Base-by-base conservation (phyloP, 2,329 filamentous ascomycete genomes). In the Aspergillus cejpii region DNA sequence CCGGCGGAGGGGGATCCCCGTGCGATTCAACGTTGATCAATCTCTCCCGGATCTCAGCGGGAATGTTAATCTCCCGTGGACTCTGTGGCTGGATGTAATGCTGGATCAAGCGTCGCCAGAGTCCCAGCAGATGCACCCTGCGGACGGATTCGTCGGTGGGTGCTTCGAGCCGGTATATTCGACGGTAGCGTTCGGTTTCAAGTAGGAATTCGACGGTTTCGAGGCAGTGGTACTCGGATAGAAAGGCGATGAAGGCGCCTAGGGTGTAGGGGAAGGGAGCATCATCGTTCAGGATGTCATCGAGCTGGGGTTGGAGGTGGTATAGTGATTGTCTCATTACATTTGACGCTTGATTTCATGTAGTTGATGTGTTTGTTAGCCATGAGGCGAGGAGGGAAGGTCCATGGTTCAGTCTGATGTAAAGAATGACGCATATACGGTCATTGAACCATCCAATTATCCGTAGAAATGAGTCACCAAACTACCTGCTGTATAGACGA, bases 131-230 rank as follows among this genome's bases (percentile, higher is more conserved):
- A 31, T 31, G 28, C 6, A 12, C n/a, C n/a, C 12, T 41, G 39
- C 27, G 12, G 17, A 19, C 6, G 39, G 17, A 39, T 10, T 28
- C 15, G 20, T 14, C 10, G 6, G 26, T 10, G 10, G 17, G 63
- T n/a, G 76, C 74, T 53, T 76, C 74, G 44, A 74, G 70, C 43
- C 43, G 36, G 63, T 78, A 82, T 59, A 78, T 76, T 56, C 79
- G 76, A 44, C 79, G 77, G 62, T 95, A 96, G 51, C 86, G 78
- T 45, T 87, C 84, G 12, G 89, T 84, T 62, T 94, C 89, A 75
- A 94, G 86, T 24, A 88, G 91, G 64, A 96, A 95, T 62, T 95
- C 89, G 27, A 95, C 74, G 3, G 88, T 94, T 67, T 96, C 90
- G 54, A 95, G 73, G 63, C 90, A 96, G 68, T 94, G 89, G 61